phyloP scores from a whole-genome alignment of 768 basidiomycete genomes.

The Rhodotorula paludigena region DNA sequence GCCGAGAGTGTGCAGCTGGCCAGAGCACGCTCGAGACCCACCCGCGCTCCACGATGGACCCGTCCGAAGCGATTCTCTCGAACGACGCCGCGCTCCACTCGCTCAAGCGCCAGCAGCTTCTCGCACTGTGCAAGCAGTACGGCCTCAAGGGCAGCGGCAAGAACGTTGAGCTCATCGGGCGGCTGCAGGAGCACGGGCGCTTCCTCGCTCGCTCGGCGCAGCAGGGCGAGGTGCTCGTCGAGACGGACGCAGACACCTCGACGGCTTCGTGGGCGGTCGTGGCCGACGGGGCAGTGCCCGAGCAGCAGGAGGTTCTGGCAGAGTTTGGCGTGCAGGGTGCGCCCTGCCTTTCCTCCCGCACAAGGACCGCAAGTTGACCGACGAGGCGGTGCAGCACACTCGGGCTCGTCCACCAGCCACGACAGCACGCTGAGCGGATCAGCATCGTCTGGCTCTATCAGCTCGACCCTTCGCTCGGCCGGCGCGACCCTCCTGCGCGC shows the following conservation, averaged over 20 bases:
- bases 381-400: no score
- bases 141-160: conserved; percentile 12
- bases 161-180: conserved; percentile 15
- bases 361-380: no score
- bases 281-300: background rate
- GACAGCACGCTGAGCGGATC: background rate
- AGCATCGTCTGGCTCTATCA: background rate
- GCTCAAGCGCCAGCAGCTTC: conserved; percentile 18
- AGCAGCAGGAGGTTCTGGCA: background rate
- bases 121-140: background rate
- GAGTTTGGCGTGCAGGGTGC: conserved; percentile 16
- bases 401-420: no score
- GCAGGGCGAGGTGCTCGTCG: background rate
- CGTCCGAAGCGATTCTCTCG: background rate
- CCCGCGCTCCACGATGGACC: background rate
- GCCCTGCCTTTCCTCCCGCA: background rate
- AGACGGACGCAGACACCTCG: background rate
- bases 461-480: conserved; percentile 2
- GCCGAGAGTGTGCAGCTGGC: background rate
- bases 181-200: background rate
- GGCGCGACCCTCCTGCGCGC: background rate
- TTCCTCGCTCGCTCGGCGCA: background rate
- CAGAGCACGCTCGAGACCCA: background rate
- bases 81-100: conserved; percentile 8
- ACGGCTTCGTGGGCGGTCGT: conserved; percentile 1